phyloP scores from a whole-genome alignment of 106 monocot genomes.

The Dendrobium nobile region DNA sequence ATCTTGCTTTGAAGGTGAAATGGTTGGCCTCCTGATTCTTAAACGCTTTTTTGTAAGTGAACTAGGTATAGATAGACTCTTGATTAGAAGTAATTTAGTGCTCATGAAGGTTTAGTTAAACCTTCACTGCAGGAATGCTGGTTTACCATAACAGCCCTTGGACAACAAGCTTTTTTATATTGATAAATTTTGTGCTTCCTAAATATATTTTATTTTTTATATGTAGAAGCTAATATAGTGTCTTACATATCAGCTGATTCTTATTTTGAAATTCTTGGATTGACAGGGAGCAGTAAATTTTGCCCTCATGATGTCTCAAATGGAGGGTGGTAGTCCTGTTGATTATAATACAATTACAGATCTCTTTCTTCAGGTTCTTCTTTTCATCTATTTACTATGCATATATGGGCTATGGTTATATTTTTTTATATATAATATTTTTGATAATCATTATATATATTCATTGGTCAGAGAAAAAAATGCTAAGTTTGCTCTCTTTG shows the following conservation, averaged over 20 bases:
- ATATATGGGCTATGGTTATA: neutral
- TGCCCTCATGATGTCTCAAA: conserved; percentile 92
- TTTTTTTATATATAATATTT: neutral
- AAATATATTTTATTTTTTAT: neutral
- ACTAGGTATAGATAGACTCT: neutral
- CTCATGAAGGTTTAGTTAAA: neutral
- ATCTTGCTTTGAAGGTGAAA: too few relatives aligned
- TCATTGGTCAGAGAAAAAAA: too few relatives aligned
- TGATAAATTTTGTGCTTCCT: neutral
- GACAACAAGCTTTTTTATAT: neutral
- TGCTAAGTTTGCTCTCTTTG: too few relatives aligned
- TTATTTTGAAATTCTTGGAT: neutral
- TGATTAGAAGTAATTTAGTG: neutral
- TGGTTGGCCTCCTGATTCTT: too few relatives aligned
- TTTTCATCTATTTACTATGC: neutral
- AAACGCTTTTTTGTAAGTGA: too few relatives aligned
- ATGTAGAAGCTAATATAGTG: neutral
- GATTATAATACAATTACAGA: conserved; percentile 99
- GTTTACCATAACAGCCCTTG: neutral
- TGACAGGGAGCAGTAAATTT: conserved; percentile 71
- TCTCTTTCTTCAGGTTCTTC: conserved; percentile 79
- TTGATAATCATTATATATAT: too few relatives aligned
- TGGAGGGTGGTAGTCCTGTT: conserved; percentile 95
- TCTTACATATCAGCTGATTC: neutral
- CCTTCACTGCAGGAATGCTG: neutral